Percentiles rank a stretch among this genome's conserved stretches.
Evolutionary conservation across 2,329 filamentous ascomycete species (phyloP).

Genomic region (Nothopassalora personata): DNA sequence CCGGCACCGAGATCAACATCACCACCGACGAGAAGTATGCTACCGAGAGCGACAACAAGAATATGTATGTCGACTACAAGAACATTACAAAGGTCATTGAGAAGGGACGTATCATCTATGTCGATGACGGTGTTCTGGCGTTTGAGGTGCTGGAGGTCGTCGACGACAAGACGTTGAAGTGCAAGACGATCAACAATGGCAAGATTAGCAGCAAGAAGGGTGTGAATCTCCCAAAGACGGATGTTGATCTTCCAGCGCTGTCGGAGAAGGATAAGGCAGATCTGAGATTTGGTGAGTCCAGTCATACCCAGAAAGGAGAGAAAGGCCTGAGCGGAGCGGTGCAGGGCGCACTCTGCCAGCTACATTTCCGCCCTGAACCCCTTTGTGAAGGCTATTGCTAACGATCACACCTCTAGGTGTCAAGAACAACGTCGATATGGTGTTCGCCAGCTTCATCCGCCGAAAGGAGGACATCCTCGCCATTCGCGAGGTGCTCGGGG

Average conservation of each 20-base stretch:
- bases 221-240: conserved; percentile 97
- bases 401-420: conserved; percentile 46
- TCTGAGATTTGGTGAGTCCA: conserved; percentile 68
- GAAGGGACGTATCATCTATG: conserved; percentile 88
- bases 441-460: conserved; percentile 98
- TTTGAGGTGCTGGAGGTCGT: conserved; percentile 87
- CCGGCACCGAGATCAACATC: conserved; percentile 83
- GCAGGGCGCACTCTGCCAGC: not conserved
- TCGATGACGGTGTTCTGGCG: conserved; percentile 95
- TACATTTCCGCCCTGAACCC: not conserved
- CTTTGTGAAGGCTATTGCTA: not conserved
- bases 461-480: conserved; percentile 85
- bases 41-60: conserved; percentile 75
- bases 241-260: conserved; percentile 93
- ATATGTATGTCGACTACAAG: conserved; percentile 99
- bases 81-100: conserved; percentile 99
- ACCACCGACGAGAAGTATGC: conserved; percentile 94
- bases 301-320: not conserved
- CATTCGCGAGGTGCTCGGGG: conserved; percentile 85
- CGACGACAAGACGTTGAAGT: conserved; percentile 83
- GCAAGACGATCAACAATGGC: conserved; percentile 89
- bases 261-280: conserved; percentile 98
- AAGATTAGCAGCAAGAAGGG: conserved; percentile 99
- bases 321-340: not conserved
- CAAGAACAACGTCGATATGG: conserved; percentile 98